Evolutionary conservation across 192 early-diverging fungal species (phyloP).

Genomic region (Dissophora ornata): DNA sequence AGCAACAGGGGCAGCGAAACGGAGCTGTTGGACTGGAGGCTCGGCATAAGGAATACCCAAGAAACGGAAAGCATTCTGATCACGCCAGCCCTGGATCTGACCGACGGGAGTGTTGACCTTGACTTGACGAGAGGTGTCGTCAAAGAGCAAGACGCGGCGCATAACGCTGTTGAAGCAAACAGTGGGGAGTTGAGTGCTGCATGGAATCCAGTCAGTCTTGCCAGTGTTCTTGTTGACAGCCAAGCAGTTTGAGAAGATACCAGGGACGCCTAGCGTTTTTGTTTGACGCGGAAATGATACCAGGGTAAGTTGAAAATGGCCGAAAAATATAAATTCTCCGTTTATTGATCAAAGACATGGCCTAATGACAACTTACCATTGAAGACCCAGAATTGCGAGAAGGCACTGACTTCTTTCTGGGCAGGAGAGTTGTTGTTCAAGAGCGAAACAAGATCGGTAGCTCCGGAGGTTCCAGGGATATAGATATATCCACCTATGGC

Average conservation of each 20-base stretch:
- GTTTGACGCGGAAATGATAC: neutral
- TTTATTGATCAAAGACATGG: neutral
- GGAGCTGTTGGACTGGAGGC: slow-evolving; percentile 52
- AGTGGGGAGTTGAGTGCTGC: slow-evolving; percentile 24
- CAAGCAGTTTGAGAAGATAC: slow-evolving; percentile 31
- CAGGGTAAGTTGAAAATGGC: neutral
- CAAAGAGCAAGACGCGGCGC: slow-evolving; percentile 39
- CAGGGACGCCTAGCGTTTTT: slow-evolving; percentile 16
- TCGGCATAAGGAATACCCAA: slow-evolving; percentile 65
- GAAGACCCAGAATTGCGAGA: slow-evolving; percentile 42
- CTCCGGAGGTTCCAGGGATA: slow-evolving; percentile 36
- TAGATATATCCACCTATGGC: slow-evolving; percentile 41
- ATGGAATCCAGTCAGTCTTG: slow-evolving; percentile 42
- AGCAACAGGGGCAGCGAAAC: slow-evolving; percentile 60
- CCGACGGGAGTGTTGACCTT: slow-evolving; percentile 46
- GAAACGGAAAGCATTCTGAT: slow-evolving; percentile 45
- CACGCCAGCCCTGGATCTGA: slow-evolving; percentile 36
- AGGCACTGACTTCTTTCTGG: slow-evolving; percentile 26
- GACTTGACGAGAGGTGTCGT: slow-evolving; percentile 49
- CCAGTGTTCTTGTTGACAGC: slow-evolving; percentile 44
- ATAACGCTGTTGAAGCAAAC: slow-evolving; percentile 39
- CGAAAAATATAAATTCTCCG: neutral
- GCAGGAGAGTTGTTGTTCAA: slow-evolving; percentile 37
- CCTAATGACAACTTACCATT: slow-evolving; percentile 22
- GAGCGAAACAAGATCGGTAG: slow-evolving; percentile 19